These are phyloP conservation scores for Bondarzewia mesenterica DNA, from an alignment of 1,284 basidiomycete species.

Conservation along the genomic window DNA sequence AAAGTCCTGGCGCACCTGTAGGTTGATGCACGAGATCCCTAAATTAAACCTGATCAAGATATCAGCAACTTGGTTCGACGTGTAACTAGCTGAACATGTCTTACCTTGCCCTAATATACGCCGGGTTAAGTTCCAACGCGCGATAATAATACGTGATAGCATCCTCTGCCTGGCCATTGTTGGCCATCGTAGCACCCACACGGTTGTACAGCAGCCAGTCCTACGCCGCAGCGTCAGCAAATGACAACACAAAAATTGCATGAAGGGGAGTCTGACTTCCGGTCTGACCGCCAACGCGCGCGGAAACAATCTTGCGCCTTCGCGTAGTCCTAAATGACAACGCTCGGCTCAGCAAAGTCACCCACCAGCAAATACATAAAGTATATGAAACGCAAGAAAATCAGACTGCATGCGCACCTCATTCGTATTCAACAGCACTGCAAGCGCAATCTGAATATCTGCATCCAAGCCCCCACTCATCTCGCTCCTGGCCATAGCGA, in stretches of 20 bases:
- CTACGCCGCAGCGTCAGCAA: too few species aligned
- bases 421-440: constrained; percentile 86
- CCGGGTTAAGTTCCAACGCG: constrained; percentile 86
- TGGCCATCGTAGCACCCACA: constrained; percentile 93
- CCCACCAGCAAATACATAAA: constrained; percentile 1
- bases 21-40: constrained; percentile 85
- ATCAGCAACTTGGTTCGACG: too few species aligned
- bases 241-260: background rate
- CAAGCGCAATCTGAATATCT: constrained; percentile 93
- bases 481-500: constrained; percentile 56
- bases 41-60: constrained; percentile 71
- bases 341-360: too few species aligned
- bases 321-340: constrained; percentile 60
- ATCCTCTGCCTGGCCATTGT: constrained; percentile 77
- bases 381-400: background rate
- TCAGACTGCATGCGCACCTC: constrained; percentile 46
- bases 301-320: constrained; percentile 95
- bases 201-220: constrained; percentile 97
- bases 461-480: constrained; percentile 67
- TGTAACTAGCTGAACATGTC: too few species aligned
- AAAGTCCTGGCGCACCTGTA: constrained; percentile 48
- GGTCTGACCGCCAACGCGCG: constrained; percentile 85
- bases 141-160: constrained; percentile 88
- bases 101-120: constrained; percentile 86
- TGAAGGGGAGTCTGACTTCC: constrained; percentile 50